Evolutionary conservation across 306 rosid genomes (phyloP).

Genomic region (Oxytropis ochrocephala): DNA sequence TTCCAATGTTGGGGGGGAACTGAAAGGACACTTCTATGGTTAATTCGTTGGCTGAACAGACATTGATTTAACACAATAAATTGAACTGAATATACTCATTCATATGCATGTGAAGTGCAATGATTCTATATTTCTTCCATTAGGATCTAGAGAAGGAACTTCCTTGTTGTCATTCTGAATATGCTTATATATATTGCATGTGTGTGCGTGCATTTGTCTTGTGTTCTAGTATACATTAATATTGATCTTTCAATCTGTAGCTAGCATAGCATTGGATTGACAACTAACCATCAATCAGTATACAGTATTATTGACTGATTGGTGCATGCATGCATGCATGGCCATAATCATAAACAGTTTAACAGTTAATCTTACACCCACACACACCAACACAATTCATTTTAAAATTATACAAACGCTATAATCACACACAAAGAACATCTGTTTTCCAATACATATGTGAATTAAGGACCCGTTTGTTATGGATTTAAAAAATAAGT

Average conservation of each 20-base stretch:
- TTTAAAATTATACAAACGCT: too few relatives aligned
- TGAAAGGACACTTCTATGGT: constrained; percentile 2
- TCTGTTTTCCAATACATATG: too few relatives aligned
- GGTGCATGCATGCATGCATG: not conserved
- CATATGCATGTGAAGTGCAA: constrained; percentile 27
- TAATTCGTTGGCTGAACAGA: not conserved
- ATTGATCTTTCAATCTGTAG: not conserved
- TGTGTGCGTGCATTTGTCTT: not conserved
- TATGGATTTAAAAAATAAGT: too few relatives aligned
- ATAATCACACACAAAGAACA: too few relatives aligned
- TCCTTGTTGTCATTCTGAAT: not conserved
- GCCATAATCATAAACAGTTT: not conserved
- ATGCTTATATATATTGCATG: not conserved
- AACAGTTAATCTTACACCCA: too few relatives aligned
- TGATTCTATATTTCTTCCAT: too few relatives aligned
- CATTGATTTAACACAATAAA: not conserved
- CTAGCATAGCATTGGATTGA: not conserved
- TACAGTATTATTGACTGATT: not conserved
- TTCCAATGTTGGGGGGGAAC: constrained; percentile 15
- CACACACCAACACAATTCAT: too few relatives aligned
- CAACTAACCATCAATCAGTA: not conserved
- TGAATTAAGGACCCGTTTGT: too few relatives aligned
- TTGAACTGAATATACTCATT: constrained; percentile 4
- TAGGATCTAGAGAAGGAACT: constrained; percentile 5
- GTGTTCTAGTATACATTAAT: not conserved